A percentile compares a stretch with the other conserved stretches of the same genome.
phyloP scores from a whole-genome alignment of 2,329 filamentous ascomycete species.

The Penicillium digitatum region DNA sequence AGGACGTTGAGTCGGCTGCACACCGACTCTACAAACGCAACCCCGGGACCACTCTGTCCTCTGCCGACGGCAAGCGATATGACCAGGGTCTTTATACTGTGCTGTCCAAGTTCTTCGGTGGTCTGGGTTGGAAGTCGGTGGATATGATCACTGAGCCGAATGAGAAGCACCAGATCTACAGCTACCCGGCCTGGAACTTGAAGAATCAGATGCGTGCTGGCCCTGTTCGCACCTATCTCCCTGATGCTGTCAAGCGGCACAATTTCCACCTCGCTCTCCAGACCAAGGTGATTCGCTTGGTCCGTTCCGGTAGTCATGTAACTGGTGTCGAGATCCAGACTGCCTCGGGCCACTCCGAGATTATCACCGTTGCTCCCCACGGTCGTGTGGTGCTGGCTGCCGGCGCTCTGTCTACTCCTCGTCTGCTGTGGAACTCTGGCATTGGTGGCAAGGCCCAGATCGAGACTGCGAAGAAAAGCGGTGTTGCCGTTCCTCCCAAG shows the following conservation, averaged over 20 bases:
- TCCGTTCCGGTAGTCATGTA: conserved; percentile 58
- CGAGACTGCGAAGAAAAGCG: conserved; percentile 44
- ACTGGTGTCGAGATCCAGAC: conserved; percentile 48
- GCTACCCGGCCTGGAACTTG: conserved; percentile 65
- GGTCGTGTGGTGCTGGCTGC: conserved; percentile 66
- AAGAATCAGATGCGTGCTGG: conserved; percentile 63
- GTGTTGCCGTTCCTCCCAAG: conserved; percentile 40
- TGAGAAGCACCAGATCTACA: conserved; percentile 63
- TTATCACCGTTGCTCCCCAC: conserved; percentile 56
- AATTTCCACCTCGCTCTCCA: conserved; percentile 67
- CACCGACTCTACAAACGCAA: conserved; percentile 65
- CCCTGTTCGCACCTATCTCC: conserved; percentile 67
- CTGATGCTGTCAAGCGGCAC: conserved; percentile 53
- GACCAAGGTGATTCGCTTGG: conserved; percentile 63
- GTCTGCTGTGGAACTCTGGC: conserved; percentile 65
- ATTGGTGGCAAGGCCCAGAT: conserved; percentile 58
- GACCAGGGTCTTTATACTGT: conserved; percentile 64
- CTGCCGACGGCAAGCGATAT: conserved; percentile 63
- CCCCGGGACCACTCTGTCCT: conserved; percentile 64
- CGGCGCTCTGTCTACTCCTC: conserved; percentile 66
- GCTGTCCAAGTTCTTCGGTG: conserved; percentile 56
- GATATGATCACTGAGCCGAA: conserved; percentile 57
- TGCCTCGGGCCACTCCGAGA: conserved; percentile 48
- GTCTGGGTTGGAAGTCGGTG: conserved; percentile 61
- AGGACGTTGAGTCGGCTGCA: conserved; percentile 58